A percentile compares a stretch with the other conserved stretches of the same genome.
Evolutionary conservation across 78 protist genomes (phyloP).

Genomic region (Polysphondylium violaceum): DNA sequence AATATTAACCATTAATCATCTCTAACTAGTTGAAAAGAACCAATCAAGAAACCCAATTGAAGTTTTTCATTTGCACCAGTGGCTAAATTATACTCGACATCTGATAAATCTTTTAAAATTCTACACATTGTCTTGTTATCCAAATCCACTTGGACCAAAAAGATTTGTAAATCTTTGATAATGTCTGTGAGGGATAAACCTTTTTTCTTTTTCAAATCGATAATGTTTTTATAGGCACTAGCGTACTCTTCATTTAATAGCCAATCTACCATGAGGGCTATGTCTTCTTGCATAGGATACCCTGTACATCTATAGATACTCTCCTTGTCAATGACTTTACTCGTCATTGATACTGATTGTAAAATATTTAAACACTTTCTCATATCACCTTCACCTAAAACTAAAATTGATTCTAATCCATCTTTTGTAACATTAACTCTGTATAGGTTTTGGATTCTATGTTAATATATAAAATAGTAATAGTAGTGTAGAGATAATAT

Average conservation of each 20-base stretch:
- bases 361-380: constrained; percentile 78
- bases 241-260: constrained; percentile 72
- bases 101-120: constrained; percentile 20
- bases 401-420: constrained; percentile 46
- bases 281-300: constrained; percentile 83
- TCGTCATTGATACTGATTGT: constrained; percentile 59
- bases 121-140: constrained; percentile 1
- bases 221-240: constrained; percentile 29
- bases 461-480: constrained; percentile 10
- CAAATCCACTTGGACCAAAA: neutral
- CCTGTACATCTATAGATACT: constrained; percentile 91
- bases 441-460: neutral
- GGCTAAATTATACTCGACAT: constrained; percentile 72
- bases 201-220: constrained; percentile 64
- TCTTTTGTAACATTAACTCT: constrained; percentile 55
- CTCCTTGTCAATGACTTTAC: constrained; percentile 36
- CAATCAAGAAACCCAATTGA: constrained; percentile 72
- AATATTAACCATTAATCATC: constrained; percentile 49
- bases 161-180: constrained; percentile 21
- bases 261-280: constrained; percentile 24
- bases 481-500: neutral
- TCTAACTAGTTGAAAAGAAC: constrained; percentile 47
- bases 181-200: constrained; percentile 88
- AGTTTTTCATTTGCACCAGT: constrained; percentile 70
- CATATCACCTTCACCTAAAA: constrained; percentile 84